A percentile compares a stretch with the other conserved stretches of the same genome.
phyloP scores from a whole-genome alignment of 2,329 filamentous ascomycete genomes.

The Pestalotiopsis sp. region DNA sequence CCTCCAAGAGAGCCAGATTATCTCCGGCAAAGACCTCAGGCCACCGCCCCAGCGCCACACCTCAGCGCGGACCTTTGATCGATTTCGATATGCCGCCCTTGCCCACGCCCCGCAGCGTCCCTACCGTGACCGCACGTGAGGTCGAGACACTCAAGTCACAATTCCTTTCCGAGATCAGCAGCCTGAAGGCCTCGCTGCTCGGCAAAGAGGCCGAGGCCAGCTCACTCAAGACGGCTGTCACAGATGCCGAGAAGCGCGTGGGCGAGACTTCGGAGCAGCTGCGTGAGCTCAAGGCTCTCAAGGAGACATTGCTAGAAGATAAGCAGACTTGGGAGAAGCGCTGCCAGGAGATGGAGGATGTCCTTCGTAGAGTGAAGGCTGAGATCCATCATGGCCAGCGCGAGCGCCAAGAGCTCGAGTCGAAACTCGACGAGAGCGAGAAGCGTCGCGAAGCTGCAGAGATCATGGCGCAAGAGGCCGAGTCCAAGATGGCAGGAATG shows the following conservation, averaged over 20 bases:
- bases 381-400: constrained; percentile 78
- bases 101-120: constrained; percentile 88
- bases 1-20: constrained; percentile 39
- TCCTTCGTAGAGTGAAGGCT: constrained; percentile 78
- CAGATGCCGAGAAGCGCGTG: constrained; percentile 89
- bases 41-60: constrained; percentile 41
- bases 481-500: constrained; percentile 76
- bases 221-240: constrained; percentile 83
- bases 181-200: constrained; percentile 87
- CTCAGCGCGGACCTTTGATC: constrained; percentile 67
- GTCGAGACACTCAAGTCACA: constrained; percentile 89
- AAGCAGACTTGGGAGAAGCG: constrained; percentile 84
- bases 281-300: constrained; percentile 72
- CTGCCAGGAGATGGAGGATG: constrained; percentile 81
- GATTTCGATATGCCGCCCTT: constrained; percentile 94
- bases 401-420: constrained; percentile 80
- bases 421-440: constrained; percentile 77
- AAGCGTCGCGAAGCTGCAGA: constrained; percentile 74
- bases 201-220: constrained; percentile 92
- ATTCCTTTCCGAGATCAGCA: constrained; percentile 91
- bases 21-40: constrained; percentile 48
- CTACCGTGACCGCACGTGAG: constrained; percentile 88
- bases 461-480: constrained; percentile 74
- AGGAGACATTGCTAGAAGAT: constrained; percentile 74
- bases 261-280: constrained; percentile 84